Evolutionary conservation across 768 basidiomycete genomes (phyloP), one percentile per base, ranked within the genome.

Genomic region (Daedaleopsis sinensis): DNA sequence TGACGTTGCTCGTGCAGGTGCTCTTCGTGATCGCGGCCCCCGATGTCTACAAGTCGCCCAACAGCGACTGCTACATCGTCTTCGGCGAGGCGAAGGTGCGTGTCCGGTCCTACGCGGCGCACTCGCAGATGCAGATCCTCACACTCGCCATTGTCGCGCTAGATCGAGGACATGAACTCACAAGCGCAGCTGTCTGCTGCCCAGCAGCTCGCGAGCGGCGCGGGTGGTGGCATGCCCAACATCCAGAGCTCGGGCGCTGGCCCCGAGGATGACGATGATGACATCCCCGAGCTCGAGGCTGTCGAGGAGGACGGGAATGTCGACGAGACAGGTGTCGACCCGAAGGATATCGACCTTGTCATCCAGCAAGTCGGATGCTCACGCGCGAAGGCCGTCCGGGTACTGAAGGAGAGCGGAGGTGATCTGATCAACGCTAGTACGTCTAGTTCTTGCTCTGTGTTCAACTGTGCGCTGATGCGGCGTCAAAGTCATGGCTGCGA

Each of bases 1-100:
- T 51, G 21, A 46, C 37, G 19, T 27, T 24, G 19, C 23, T 18
- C 11, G 12, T 21, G 18, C 69, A 93, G 91, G 80, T 96, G 64
- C 86, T 98, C 64, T 92, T 98, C 73, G 96, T 98, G 62, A 84
- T 99, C 69, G 87, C 93, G 56, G 81, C 89, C 53, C 97, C 97
- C 39, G 97, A 99, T 66, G 97, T 99, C 56, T 99, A 92, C 88
- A 98, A 98, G 83, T 94, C 93, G 52, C 88, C 91, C 46, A 95
- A 94, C 79, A 94, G 93, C 73, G 97, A 99, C 78, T 94, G 91
- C 78, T 98, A 99, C 83, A 94, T 99, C 73, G 95, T 99, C 65
- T 99, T 98, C 70, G 97, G 97, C 65, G 97, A 98, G 82, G 96
- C 93, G 57, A 94, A 94, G 86, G 90, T 90, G 50, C 62, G 69